Base-by-base conservation (phyloP, 129 eudicot species). In the Escallonia herrerae region DNA sequence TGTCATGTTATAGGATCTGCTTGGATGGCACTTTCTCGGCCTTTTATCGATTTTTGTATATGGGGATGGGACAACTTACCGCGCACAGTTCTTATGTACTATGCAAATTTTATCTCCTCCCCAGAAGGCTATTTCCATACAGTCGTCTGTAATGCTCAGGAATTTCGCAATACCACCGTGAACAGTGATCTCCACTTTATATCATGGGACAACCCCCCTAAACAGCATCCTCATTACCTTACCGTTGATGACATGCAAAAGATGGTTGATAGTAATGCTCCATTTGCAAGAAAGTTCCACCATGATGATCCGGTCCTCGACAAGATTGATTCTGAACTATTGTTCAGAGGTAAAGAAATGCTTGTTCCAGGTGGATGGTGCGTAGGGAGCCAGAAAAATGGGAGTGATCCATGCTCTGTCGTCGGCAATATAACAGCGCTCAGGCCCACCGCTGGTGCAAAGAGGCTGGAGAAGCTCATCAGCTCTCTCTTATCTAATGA, bases 21-120 rank as follows among this genome's bases (percentile, higher is more conserved):
- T 22, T 82, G 87, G 87, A 79, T 82, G 87, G 81, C 72, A 4
- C 87, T 82, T 9, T 82, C 87, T 12, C 83, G 81, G 9, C 68
- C 81, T 8, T 82, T 82, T 43, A 62, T 82, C 7, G 87, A 82
- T 76, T 82, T 64, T 73, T 74, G 77, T 67, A 70, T 82, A 70
- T 82, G 87, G 87, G 87, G 87, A 47, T 82, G 84, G 87, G 84
- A 82, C 76, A 82, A 82, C 64, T 56, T 82, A 50, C 87, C 87
- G 0, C 70, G 87, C 55, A 82, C 84, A 2, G 84, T 79, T 48
- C 84, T 82, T 40, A 82, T 82, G 87, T 82, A 82, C 74, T 82
- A 82, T 51, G 76, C 87, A 49, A 82, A 82, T 64, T 82, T 82
- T 71, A 38, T 82, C 39, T 82, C 87, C 65, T 78, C 87, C 10